These are phyloP conservation scores for Ceratobasidium sp. DNA, from an alignment of 1,284 basidiomycete genomes.

Conservation along the genomic window DNA sequence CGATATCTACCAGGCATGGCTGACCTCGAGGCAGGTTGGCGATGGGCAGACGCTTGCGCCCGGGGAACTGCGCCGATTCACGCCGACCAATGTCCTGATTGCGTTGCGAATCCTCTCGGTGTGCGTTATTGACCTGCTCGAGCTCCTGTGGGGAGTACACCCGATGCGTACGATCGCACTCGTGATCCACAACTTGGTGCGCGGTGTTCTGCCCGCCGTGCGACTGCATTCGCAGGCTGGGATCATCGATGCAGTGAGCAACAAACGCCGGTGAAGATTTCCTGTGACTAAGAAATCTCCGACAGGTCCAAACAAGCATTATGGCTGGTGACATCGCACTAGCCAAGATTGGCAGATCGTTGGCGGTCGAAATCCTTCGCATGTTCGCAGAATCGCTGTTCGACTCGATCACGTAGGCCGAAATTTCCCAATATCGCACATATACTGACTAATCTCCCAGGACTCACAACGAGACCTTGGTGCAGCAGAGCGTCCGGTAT, in stretches of 20 bases:
- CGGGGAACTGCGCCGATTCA: constrained; percentile 69
- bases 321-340: constrained; percentile 62
- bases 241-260: constrained; percentile 76
- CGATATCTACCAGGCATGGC: constrained; percentile 38
- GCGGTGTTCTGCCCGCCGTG: constrained; percentile 76
- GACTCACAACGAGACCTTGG: constrained; percentile 68
- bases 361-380: constrained; percentile 67
- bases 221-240: constrained; percentile 81
- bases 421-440: constrained; percentile 30
- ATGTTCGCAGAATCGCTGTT: constrained; percentile 67
- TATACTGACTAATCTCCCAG: constrained; percentile 52
- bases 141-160: constrained; percentile 67
- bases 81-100: constrained; percentile 60
- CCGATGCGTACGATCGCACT: constrained; percentile 69
- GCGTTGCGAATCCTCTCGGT: constrained; percentile 62
- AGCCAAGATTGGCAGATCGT: constrained; percentile 58
- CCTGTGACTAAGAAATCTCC: constrained; percentile 29
- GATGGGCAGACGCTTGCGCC: constrained; percentile 57
- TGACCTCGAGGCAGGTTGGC: constrained; percentile 31
- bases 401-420: constrained; percentile 73
- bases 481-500: constrained; percentile 72
- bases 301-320: constrained; percentile 68
- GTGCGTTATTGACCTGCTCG: constrained; percentile 64
- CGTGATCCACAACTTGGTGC: constrained; percentile 68
- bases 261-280: constrained; percentile 19